Percentiles rank a stretch among this genome's conserved stretches.
Conservation (phyloP, 352 stramenopile species). For the Phytophthora rubi region DNA sequence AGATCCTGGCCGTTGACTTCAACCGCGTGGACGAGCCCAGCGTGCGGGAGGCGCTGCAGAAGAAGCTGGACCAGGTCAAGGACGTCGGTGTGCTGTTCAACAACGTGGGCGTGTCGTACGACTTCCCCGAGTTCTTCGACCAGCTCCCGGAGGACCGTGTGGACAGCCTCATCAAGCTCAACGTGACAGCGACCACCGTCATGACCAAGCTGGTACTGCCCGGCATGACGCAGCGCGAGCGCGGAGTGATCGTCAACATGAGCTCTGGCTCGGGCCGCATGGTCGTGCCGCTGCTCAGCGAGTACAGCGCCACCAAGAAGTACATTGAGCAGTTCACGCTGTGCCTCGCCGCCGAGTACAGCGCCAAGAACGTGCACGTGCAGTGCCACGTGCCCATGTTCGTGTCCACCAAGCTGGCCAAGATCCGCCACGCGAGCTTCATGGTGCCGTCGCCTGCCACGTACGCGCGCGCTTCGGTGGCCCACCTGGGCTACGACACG, state of each 20-base stretch:
- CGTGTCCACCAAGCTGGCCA: slow-evolving; percentile 98
- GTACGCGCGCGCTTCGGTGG: slow-evolving; percentile 93
- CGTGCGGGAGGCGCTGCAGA: slow-evolving; percentile 62
- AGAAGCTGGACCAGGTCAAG: slow-evolving; percentile 71
- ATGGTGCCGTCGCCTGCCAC: slow-evolving; percentile 91
- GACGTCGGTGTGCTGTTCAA: slow-evolving; percentile 99
- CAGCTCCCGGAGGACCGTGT: slow-evolving; percentile 96
- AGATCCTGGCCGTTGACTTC: slow-evolving; percentile 95
- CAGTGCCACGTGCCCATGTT: slow-evolving; percentile 99
- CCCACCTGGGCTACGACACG: slow-evolving; percentile 93
- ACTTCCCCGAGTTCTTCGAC: slow-evolving; percentile 98
- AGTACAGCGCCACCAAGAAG: slow-evolving; percentile 98
- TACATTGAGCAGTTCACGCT: slow-evolving; percentile 98
- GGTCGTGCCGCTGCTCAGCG: slow-evolving; percentile 94
- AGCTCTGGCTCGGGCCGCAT: slow-evolving; percentile 96
- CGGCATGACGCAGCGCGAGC: slow-evolving; percentile 95
- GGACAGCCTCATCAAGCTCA: slow-evolving; percentile 91
- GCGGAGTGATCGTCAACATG: slow-evolving; percentile 97
- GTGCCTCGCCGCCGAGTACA: slow-evolving; percentile 96
- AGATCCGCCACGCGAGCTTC: slow-evolving; percentile 96
- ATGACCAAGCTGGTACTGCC: slow-evolving; percentile 91
- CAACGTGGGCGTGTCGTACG: slow-evolving; percentile 99
- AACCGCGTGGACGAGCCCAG: slow-evolving; percentile 86
- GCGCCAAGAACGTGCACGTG: slow-evolving; percentile 92
- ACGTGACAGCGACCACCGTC: slow-evolving; percentile 75